Conservation (phyloP, 306 rosid genomes). For the Sechiopsis laciniata region DNA sequence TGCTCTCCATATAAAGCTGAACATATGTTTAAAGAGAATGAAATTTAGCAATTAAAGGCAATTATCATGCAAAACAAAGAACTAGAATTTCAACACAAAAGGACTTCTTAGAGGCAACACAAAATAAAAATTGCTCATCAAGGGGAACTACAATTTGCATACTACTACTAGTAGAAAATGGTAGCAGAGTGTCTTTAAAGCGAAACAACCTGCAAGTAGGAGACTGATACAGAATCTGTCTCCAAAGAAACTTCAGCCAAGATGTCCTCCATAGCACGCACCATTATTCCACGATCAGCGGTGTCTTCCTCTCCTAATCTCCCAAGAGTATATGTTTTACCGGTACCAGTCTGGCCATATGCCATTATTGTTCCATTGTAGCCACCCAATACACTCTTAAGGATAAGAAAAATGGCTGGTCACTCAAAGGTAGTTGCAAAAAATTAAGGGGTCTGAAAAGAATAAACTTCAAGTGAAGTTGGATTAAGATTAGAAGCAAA, state of each 20-base stretch:
- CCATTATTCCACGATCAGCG: constrained; percentile 99
- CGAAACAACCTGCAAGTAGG: constrained; percentile 76
- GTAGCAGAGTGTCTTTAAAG: constrained; percentile 17
- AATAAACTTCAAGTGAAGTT: not conserved
- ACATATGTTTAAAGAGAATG: constrained; percentile 25
- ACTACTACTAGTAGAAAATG: not conserved
- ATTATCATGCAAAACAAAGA: not conserved
- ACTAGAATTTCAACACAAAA: not conserved
- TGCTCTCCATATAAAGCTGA: constrained; percentile 98
- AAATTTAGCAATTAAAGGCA: constrained; percentile 20
- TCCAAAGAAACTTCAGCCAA: constrained; percentile 70
- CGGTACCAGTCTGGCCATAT: constrained; percentile 98
- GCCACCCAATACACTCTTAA: constrained; percentile 92
- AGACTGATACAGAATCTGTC: constrained; percentile 72
- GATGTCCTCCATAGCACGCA: constrained; percentile 96
- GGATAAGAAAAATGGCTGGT: constrained; percentile 28
- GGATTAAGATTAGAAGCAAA: not conserved
- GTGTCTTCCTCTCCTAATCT: constrained; percentile 97
- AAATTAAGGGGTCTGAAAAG: not conserved
- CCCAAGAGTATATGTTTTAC: constrained; percentile 95
- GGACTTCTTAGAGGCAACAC: constrained; percentile 10
- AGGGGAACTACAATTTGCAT: not conserved
- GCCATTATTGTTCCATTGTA: constrained; percentile 99
- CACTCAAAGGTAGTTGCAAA: constrained; percentile 27
- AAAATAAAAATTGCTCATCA: not conserved